A percentile compares a stretch with the other conserved stretches of the same genome.
phyloP scores from a whole-genome alignment of 2,329 filamentous ascomycete species.

The Thielaviopsis punctulata region DNA sequence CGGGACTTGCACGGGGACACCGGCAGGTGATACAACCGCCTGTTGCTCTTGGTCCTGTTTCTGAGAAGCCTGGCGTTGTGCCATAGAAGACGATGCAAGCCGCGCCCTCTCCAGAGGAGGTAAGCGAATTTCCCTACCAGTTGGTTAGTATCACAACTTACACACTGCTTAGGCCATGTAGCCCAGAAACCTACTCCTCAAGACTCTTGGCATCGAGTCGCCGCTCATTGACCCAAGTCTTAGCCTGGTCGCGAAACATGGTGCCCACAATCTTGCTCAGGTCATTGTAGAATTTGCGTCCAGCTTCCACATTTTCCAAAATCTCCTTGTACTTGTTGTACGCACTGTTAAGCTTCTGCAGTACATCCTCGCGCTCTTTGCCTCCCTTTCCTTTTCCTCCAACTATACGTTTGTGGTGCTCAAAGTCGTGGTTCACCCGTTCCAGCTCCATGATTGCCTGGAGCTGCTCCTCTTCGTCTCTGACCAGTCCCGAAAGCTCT shows the following conservation, averaged over 20 bases:
- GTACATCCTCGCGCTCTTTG: conserved; percentile 61
- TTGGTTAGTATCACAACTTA: background rate
- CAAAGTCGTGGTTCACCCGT: conserved; percentile 63
- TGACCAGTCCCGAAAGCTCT: conserved; percentile 52
- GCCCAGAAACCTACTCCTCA: conserved; percentile 42
- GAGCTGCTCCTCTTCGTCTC: conserved; percentile 63
- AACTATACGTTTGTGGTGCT: conserved; percentile 48
- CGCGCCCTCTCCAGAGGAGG: conserved; percentile 23
- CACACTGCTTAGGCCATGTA: background rate
- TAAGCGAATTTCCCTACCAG: conserved; percentile 33
- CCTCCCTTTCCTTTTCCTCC: conserved; percentile 44
- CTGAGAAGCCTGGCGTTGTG: conserved; percentile 12
- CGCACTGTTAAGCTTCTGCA: conserved; percentile 78
- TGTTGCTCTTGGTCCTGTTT: conserved; percentile 13
- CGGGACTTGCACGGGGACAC: background rate
- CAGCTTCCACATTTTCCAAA: conserved; percentile 75
- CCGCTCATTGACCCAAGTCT: conserved; percentile 63
- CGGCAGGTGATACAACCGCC: background rate
- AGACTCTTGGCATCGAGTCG: conserved; percentile 64
- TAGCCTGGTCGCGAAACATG: conserved; percentile 62
- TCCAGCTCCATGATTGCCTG: conserved; percentile 50
- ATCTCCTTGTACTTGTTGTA: conserved; percentile 97
- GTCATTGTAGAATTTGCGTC: conserved; percentile 94
- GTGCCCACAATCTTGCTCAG: conserved; percentile 67
- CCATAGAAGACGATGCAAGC: conserved; percentile 2